Percentiles rank a stretch among this genome's conserved stretches.
phyloP scores from a whole-genome alignment of 371 early-diverging fungal species.

The Gilbertella persicaria region DNA sequence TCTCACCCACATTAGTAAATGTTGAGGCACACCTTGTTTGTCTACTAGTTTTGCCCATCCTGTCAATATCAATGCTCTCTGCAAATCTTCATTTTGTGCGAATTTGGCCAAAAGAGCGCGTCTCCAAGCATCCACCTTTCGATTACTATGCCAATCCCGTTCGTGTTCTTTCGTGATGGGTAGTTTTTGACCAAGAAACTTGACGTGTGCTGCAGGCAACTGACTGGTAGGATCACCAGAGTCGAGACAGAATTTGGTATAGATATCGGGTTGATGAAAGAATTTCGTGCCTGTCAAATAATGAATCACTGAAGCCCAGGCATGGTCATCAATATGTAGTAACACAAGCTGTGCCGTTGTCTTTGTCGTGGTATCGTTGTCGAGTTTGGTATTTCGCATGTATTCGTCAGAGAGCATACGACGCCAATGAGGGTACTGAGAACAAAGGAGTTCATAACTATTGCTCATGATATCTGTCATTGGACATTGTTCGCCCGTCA shows the following conservation, averaged over 20 bases:
- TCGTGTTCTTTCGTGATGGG: constrained; percentile 11
- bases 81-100: constrained; percentile 35
- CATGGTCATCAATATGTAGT: constrained; percentile 34
- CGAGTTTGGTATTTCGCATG: constrained; percentile 31
- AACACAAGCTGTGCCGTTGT: constrained; percentile 23
- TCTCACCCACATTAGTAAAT: constrained; percentile 33
- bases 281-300: constrained; percentile 28
- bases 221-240: constrained; percentile 19
- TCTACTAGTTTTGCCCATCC: constrained; percentile 33
- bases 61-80: constrained; percentile 28
- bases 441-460: constrained; percentile 21
- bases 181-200: background rate
- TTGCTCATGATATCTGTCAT: constrained; percentile 22
- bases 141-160: constrained; percentile 16
- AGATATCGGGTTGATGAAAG: constrained; percentile 13
- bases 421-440: constrained; percentile 35
- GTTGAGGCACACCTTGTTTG: constrained; percentile 8
- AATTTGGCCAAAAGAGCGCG: constrained; percentile 34
- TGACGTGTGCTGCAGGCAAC: constrained; percentile 16
- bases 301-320: constrained; percentile 38
- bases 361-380: constrained; percentile 5
- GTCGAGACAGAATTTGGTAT: constrained; percentile 19
- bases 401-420: constrained; percentile 32
- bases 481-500: constrained; percentile 31
- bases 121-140: constrained; percentile 17